Evolutionary conservation across 495 filamentous ascomycete genomes (phyloP).

Genomic region (Parmelia sp.): DNA sequence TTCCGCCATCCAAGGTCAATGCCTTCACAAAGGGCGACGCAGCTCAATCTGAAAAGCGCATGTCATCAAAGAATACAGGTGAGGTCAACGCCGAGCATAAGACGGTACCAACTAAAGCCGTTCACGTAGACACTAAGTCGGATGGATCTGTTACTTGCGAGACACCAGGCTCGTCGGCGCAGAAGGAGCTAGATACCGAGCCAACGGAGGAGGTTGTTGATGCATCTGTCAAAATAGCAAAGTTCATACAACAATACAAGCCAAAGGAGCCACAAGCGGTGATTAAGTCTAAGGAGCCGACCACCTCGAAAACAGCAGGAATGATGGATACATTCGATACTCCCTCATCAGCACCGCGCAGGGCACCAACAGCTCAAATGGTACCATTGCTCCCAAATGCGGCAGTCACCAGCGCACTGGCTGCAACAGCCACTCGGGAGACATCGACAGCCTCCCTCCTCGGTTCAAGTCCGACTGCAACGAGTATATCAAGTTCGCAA

Average conservation of each 20-base stretch:
- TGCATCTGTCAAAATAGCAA: not conserved
- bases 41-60: not conserved
- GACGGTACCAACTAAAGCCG: not conserved
- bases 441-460: not conserved
- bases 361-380: conserved; percentile 1
- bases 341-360: not conserved
- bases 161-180: not conserved
- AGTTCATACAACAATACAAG: not conserved
- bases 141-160: not conserved
- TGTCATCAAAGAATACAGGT: not conserved
- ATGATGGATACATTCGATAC: not conserved
- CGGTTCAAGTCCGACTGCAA: not conserved
- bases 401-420: not conserved
- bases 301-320: not conserved
- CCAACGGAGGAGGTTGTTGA: not conserved
- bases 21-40: not conserved
- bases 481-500: not conserved
- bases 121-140: not conserved
- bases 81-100: not conserved
- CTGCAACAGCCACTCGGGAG: not conserved
- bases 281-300: not conserved
- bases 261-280: not conserved
- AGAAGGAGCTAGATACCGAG: not conserved
- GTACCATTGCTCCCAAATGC: not conserved
- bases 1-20: not conserved